Conservation (phyloP, 208 protist genomes). For the Trichomonas vaginalis region DNA sequence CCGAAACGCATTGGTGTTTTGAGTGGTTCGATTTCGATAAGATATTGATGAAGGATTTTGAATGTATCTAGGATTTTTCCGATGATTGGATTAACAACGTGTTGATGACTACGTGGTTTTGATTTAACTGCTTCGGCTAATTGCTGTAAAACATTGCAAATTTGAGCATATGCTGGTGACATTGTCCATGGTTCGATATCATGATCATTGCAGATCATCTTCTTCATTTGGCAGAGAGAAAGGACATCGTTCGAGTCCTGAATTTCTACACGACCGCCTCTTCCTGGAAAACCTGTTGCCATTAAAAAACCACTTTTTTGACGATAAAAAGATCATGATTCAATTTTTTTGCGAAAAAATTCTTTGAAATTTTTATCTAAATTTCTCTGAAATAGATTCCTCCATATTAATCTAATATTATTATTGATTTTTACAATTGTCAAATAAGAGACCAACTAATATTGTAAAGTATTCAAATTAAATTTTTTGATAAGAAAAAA, state of each 20-base stretch:
- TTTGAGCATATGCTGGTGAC: neutral
- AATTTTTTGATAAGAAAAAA: too few species aligned
- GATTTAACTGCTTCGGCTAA: neutral
- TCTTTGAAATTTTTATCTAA: too few species aligned
- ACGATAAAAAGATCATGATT: too few species aligned
- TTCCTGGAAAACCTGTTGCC: neutral
- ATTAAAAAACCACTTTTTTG: neutral
- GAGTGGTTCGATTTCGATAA: slow-evolving; percentile 29
- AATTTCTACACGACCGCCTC: neutral
- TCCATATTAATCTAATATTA: too few species aligned
- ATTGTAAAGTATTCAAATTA: too few species aligned
- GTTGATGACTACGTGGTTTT: neutral
- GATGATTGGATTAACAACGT: neutral
- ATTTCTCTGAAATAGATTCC: too few species aligned
- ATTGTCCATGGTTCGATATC: neutral
- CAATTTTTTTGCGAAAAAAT: too few species aligned
- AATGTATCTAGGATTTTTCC: neutral
- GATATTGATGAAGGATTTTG: neutral
- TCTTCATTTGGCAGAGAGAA: neutral
- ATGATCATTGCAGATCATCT: neutral
- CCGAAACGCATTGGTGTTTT: slow-evolving; percentile 31
- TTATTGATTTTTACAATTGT: too few species aligned
- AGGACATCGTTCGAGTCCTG: neutral
- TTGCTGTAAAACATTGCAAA: neutral
- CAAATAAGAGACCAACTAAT: too few species aligned